phyloP scores from a whole-genome alignment of 164 flowering plant species.

The Aristolochia californica region DNA sequence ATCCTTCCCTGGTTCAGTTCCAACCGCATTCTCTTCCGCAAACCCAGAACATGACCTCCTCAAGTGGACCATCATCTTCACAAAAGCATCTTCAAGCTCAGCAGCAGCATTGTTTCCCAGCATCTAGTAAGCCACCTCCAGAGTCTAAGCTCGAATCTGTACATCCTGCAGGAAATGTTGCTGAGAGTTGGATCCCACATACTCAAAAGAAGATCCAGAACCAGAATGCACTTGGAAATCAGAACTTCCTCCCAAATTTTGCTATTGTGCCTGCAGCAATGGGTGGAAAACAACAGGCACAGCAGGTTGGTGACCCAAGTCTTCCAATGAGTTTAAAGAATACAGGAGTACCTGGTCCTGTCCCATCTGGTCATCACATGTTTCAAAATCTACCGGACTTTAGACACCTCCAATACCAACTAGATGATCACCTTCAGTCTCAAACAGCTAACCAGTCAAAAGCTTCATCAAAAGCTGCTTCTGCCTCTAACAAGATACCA shows the following conservation, averaged over 20 bases:
- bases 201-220: constrained; percentile 3
- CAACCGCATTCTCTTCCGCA: constrained; percentile 6
- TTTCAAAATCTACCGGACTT: constrained; percentile 6
- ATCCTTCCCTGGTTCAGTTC: constrained; percentile 10
- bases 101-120: constrained; percentile 1
- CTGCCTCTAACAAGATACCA: constrained; percentile 4
- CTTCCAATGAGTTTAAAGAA: constrained; percentile 5
- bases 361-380: constrained; percentile 6
- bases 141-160: constrained; percentile 6
- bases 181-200: neutral
- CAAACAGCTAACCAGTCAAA: constrained; percentile 4
- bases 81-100: constrained; percentile 7
- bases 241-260: constrained; percentile 4
- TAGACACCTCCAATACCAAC: constrained; percentile 5
- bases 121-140: neutral
- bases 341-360: neutral
- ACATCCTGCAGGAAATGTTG: neutral
- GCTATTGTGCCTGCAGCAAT: constrained; percentile 1
- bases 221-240: constrained; percentile 1
- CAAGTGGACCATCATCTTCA: constrained; percentile 3
- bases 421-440: neutral
- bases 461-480: constrained; percentile 5
- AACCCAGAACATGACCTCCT: constrained; percentile 4
- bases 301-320: constrained; percentile 4
- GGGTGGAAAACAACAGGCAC: constrained; percentile 4